Percentiles rank a stretch among this genome's conserved stretches.
These are phyloP conservation scores for Candida boleticola DNA, from an alignment of 805 yeast species.

Conservation along the genomic window DNA sequence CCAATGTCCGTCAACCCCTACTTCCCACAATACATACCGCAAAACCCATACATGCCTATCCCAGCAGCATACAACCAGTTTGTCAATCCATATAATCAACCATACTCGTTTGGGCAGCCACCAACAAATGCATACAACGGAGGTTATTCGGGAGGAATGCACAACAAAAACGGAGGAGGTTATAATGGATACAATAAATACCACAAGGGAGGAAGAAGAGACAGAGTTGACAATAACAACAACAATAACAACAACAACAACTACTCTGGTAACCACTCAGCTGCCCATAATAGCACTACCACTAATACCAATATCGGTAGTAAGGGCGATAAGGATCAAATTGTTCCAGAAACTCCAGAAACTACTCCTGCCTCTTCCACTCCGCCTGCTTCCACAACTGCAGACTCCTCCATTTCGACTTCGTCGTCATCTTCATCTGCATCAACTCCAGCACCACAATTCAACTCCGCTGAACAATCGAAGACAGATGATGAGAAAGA, in stretches of 20 bases:
- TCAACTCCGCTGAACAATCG: conserved; percentile 23
- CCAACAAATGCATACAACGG: background rate
- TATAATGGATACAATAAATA: background rate
- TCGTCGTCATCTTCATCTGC: conserved; percentile 18
- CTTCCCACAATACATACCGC: conserved; percentile 5
- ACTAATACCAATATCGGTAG: background rate
- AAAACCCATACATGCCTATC: conserved; percentile 3
- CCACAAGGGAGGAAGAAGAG: conserved; percentile 4
- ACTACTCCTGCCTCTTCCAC: conserved; percentile 1
- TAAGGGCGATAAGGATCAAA: background rate
- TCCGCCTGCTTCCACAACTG: conserved; percentile 1
- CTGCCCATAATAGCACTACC: no score
- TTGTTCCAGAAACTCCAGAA: background rate
- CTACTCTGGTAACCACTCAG: no score
- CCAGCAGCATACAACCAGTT: conserved; percentile 5
- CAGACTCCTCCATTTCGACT: conserved; percentile 3
- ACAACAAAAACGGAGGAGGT: background rate
- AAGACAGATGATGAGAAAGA: conserved; percentile 1
- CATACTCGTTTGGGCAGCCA: background rate
- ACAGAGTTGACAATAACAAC: background rate
- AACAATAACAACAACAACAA: background rate
- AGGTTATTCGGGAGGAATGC: background rate
- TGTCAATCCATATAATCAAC: conserved; percentile 1
- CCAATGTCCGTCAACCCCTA: conserved; percentile 6
- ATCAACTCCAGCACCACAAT: conserved; percentile 21